These are phyloP conservation scores for Geotrichum bryndzae DNA, from an alignment of 1,139 yeast genomes.

Conservation along the genomic window DNA sequence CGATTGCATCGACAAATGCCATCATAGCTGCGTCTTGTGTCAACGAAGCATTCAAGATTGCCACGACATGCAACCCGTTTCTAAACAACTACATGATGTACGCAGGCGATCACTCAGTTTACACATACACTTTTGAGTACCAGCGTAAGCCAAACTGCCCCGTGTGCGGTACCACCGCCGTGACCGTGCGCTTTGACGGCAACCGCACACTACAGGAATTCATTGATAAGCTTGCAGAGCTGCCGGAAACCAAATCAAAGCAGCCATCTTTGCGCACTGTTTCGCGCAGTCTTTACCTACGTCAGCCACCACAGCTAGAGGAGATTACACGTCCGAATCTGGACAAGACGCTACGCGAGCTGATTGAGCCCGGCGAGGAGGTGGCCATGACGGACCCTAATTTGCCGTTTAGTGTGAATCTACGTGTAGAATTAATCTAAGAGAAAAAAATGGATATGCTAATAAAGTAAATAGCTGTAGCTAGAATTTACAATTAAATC, in stretches of 20 bases:
- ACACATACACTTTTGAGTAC: conserved; percentile 64
- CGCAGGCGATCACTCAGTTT: conserved; percentile 71
- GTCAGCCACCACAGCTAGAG: conserved; percentile 48
- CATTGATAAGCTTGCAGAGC: conserved; percentile 38
- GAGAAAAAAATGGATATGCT: neutral
- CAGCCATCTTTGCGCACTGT: conserved; percentile 50
- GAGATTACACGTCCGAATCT: conserved; percentile 47
- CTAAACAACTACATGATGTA: conserved; percentile 83
- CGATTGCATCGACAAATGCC: conserved; percentile 92
- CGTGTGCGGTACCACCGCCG: conserved; percentile 59
- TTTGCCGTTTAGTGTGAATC: conserved; percentile 43
- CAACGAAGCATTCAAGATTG: conserved; percentile 75
- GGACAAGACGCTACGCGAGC: conserved; percentile 34
- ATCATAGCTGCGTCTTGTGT: conserved; percentile 88
- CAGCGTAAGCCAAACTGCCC: conserved; percentile 59
- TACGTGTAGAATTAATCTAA: conserved; percentile 24
- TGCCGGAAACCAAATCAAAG: conserved; percentile 40
- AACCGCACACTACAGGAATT: conserved; percentile 47
- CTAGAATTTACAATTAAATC: neutral
- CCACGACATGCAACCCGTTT: conserved; percentile 62
- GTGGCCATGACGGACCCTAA: conserved; percentile 53
- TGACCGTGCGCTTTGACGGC: conserved; percentile 34
- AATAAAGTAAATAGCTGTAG: neutral
- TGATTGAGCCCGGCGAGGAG: conserved; percentile 46
- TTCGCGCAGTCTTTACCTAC: conserved; percentile 43